A percentile compares a stretch with the other conserved stretches of the same genome.
These are phyloP conservation scores for Paramecium caudatum DNA, from an alignment of 73 alveolate species.

Conservation along the genomic window DNA sequence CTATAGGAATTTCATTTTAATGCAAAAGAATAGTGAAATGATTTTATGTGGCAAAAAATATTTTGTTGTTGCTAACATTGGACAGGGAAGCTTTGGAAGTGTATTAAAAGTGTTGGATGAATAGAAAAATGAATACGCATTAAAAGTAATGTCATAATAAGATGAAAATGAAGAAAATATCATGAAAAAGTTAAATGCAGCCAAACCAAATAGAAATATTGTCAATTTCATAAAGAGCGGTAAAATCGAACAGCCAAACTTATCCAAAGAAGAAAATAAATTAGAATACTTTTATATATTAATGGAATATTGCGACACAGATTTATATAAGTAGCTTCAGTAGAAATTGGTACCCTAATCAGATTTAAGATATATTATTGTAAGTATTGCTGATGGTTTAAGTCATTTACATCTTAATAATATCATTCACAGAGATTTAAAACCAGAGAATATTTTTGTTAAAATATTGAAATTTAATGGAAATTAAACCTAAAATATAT, in stretches of 20 bases:
- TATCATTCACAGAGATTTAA: constrained; percentile 70
- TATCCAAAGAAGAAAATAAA: no score
- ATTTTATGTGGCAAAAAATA: no score
- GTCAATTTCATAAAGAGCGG: not conserved
- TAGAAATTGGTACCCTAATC: not conserved
- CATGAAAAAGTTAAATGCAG: not conserved
- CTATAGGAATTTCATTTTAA: no score
- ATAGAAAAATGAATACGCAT: not conserved
- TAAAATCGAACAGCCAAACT: not conserved
- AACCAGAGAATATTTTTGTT: constrained; percentile 69
- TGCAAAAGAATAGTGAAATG: no score
- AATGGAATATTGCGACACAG: constrained; percentile 67
- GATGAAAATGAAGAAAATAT: not conserved
- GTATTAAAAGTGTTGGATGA: not conserved
- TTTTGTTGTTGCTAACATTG: no score
- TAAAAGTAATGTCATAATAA: not conserved
- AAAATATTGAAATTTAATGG: not conserved
- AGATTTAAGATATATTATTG: constrained; percentile 13
- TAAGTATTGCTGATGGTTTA: constrained; percentile 51
- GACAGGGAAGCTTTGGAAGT: not conserved
- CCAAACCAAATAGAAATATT: not conserved
- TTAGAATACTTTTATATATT: not conserved
- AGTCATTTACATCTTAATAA: constrained; percentile 11
- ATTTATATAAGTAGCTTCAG: constrained; percentile 21
- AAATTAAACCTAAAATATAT: not conserved